Evolutionary conservation across 2,329 filamentous ascomycete species (phyloP), one percentile per base, ranked within the genome.

Genomic region (Neonectria magnoliae): DNA sequence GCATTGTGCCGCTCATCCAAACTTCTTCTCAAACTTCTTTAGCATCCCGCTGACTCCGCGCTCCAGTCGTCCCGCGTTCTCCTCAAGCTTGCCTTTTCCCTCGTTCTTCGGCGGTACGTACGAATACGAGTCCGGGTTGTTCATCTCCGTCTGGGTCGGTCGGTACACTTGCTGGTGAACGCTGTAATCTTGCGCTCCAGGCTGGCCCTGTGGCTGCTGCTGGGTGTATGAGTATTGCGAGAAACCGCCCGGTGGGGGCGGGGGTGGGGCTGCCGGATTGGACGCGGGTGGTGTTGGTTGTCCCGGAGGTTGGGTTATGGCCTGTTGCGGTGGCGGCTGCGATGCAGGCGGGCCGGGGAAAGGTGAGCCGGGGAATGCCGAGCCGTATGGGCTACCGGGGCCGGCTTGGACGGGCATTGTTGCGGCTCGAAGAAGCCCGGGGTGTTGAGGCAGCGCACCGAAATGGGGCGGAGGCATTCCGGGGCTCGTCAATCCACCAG

Each of bases 11-110:
- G 41, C 55, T 77, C 72, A 88, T 0, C 84, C 85, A 79, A 91
- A 90, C 76, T 88, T 91, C 87, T 92, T 93, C 81, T 94, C 91
- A 78, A 94, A 85, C 80, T 90, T 93, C 85, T 91, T 93, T 69
- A 94, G 78, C 82, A 93, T 90, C 7, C 89, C 88, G 29, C 88
- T 86, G 5, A 93, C 86, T 1, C 90, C 89, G 76, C 88, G 89
- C 80, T 94, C 91, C 36, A 93, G 72, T 71, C 87, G 84, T 29
- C 87, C 88, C 0, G 90, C 88, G 65, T 87, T 85, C 76, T 89
- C 87, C 72, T 92, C 91, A 31, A 93, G 77, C 75, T 84, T 87
- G 7, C 79, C 86, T 65, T 79, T 77, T 4, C 77, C 73, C 60
- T 87, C 84, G 59, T 78, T 77, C 73, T 83, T 84, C 5, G 79